These are phyloP conservation scores for Auriculariales sp. DNA, from an alignment of 768 basidiomycete species.

Conservation along the genomic window DNA sequence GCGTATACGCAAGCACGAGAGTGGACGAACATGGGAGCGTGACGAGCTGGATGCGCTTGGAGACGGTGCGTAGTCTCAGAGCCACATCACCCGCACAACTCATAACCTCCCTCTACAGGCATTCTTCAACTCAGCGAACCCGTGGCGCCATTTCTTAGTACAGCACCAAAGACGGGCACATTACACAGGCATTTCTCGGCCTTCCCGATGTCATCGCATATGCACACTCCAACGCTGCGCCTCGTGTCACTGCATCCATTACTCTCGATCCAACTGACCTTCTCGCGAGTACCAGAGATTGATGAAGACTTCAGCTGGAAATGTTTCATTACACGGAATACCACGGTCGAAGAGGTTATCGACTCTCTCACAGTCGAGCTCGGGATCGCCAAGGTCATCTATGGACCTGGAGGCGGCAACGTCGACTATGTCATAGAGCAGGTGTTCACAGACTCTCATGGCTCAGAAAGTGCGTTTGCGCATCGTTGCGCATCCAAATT, in stretches of 20 bases:
- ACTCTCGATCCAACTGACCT: slow-evolving; percentile 36
- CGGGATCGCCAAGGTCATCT: slow-evolving; percentile 49
- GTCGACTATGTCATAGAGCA: slow-evolving; percentile 68
- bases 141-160: slow-evolving; percentile 38
- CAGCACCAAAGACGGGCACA: slow-evolving; percentile 18
- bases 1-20: slow-evolving; percentile 38
- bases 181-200: slow-evolving; percentile 47
- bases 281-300: slow-evolving; percentile 62
- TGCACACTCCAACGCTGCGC: slow-evolving; percentile 51
- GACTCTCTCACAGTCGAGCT: slow-evolving; percentile 42
- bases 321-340: slow-evolving; percentile 44
- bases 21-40: slow-evolving; percentile 57
- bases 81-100: slow-evolving; percentile 4
- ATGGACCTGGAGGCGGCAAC: slow-evolving; percentile 50
- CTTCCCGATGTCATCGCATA: slow-evolving; percentile 52
- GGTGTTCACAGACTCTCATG: slow-evolving; percentile 36
- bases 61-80: slow-evolving; percentile 32
- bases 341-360: slow-evolving; percentile 41
- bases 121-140: slow-evolving; percentile 28
- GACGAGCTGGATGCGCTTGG: slow-evolving; percentile 49
- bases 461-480: slow-evolving; percentile 32
- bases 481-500: not conserved
- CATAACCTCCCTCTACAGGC: slow-evolving; percentile 23
- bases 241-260: slow-evolving; percentile 55
- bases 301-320: slow-evolving; percentile 58